Evolutionary conservation across 495 filamentous ascomycete species (phyloP).

Genomic region (Elaphomyces granulatus): DNA sequence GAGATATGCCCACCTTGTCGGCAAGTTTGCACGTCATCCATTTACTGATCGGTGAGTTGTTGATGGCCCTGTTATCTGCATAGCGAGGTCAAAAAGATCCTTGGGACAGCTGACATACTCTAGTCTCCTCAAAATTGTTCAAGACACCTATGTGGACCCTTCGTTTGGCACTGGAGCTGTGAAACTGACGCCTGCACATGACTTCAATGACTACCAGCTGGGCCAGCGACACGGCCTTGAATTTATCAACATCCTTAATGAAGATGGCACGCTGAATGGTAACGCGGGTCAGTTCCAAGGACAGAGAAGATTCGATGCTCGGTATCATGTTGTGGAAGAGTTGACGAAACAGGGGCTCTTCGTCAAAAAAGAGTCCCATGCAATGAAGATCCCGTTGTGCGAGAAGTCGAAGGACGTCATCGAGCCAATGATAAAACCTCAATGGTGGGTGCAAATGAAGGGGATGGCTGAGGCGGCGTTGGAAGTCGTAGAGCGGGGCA

Average conservation of each 20-base stretch:
- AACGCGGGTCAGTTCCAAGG: conserved; percentile 47
- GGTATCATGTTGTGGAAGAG: conserved; percentile 54
- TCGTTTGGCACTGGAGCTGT: conserved; percentile 70
- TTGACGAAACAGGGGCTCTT: conserved; percentile 58
- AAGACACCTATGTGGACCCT: conserved; percentile 53
- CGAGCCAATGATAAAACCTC: conserved; percentile 65
- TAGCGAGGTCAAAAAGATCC: no score
- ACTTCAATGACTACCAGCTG: conserved; percentile 62
- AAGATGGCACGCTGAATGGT: conserved; percentile 50
- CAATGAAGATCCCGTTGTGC: conserved; percentile 69
- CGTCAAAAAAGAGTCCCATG: conserved; percentile 63
- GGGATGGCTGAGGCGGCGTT: conserved; percentile 44
- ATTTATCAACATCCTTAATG: conserved; percentile 37
- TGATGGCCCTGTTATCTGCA: no score
- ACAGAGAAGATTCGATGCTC: conserved; percentile 62
- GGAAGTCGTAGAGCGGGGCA: conserved; percentile 49
- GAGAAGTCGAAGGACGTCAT: conserved; percentile 65
- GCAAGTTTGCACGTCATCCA: conserved; percentile 55
- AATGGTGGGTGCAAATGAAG: conserved; percentile 65
- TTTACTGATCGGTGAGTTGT: conserved; percentile 57
- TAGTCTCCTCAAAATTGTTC: conserved; percentile 53
- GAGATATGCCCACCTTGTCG: conserved; percentile 47
- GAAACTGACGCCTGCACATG: conserved; percentile 69
- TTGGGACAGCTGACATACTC: no score
- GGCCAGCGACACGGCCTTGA: conserved; percentile 51